These are phyloP conservation scores for Skeletonema grethae DNA, from an alignment of 108 stramenopile genomes.

Conservation along the genomic window DNA sequence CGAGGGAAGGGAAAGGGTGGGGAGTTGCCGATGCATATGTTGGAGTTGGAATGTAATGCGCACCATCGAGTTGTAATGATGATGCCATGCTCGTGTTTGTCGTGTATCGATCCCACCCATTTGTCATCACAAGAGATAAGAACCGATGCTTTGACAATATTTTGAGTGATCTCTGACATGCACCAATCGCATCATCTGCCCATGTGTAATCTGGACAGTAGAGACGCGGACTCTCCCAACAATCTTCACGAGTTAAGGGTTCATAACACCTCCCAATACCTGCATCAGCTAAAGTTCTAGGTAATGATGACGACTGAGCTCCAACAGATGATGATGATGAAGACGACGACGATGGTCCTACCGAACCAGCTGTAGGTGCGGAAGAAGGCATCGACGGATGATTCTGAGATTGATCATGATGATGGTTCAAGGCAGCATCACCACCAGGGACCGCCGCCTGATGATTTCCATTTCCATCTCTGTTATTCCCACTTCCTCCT, in stretches of 20 bases:
- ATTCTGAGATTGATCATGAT: slow-evolving; percentile 1
- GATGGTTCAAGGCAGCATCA: neutral
- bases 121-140: slow-evolving; percentile 24
- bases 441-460: neutral
- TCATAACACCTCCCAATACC: slow-evolving; percentile 51
- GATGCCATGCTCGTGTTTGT: neutral
- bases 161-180: slow-evolving; percentile 68
- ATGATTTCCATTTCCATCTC: neutral
- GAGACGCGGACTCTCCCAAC: slow-evolving; percentile 86
- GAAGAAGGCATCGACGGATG: neutral
- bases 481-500: neutral
- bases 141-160: slow-evolving; percentile 71
- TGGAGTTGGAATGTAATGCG: slow-evolving; percentile 19
- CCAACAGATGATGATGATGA: neutral
- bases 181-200: slow-evolving; percentile 74
- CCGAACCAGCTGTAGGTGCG: neutral
- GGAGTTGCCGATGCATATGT: slow-evolving; percentile 37
- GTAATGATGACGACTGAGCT: slow-evolving; percentile 9
- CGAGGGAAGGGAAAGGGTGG: slow-evolving; percentile 46
- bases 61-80: neutral
- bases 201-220: slow-evolving; percentile 85
- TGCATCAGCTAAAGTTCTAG: slow-evolving; percentile 18
- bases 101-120: slow-evolving; percentile 43
- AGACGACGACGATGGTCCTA: slow-evolving; percentile 6
- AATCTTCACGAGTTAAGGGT: slow-evolving; percentile 61